These are phyloP conservation scores for Mikania micrantha DNA, from an alignment of 129 eudicot species.

Conservation along the genomic window DNA sequence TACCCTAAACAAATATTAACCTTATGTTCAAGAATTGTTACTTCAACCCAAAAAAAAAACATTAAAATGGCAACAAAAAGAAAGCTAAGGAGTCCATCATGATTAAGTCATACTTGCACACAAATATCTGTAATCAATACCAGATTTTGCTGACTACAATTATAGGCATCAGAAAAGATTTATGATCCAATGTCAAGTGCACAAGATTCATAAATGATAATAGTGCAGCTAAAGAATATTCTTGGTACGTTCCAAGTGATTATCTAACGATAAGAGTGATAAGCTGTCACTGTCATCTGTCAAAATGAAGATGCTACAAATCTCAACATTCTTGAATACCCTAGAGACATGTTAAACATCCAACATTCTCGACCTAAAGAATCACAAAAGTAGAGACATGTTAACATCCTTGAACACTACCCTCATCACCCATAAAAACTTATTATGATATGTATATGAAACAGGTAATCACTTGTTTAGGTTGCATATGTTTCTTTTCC, in stretches of 20 bases:
- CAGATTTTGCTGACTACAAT: not conserved
- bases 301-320: not conserved
- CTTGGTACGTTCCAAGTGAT: not conserved
- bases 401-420: not conserved
- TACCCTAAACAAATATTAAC: conserved; percentile 41
- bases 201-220: not conserved
- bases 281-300: not conserved
- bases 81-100: not conserved
- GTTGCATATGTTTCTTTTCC: not conserved
- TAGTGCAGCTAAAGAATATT: not conserved
- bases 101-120: not conserved
- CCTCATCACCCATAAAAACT: not conserved
- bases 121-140: not conserved
- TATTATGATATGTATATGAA: not conserved
- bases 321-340: not conserved
- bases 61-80: not conserved
- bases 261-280: not conserved
- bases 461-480: not conserved
- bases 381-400: not conserved
- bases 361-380: not conserved
- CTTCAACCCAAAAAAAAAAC: not conserved
- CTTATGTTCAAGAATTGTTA: not conserved
- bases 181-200: not conserved
- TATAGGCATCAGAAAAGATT: not conserved
- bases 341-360: no score